Conservation (phyloP, 345 rosid genomes). For the Anastatica hierochuntica region DNA sequence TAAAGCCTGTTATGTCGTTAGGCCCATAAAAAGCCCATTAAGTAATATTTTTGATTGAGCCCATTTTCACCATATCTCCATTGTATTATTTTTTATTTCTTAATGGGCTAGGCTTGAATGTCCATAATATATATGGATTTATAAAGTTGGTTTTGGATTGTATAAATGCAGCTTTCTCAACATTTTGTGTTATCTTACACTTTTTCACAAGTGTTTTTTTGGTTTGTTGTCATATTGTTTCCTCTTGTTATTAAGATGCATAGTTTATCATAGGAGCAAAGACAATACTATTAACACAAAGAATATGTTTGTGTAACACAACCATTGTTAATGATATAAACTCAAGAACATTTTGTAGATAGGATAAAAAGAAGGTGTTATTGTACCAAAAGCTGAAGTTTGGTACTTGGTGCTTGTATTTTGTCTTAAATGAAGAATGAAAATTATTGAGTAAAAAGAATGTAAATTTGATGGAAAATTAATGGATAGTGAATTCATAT, state of each 20-base stretch:
- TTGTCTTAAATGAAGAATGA: constrained; percentile 17
- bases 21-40: background rate
- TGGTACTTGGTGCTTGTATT: constrained; percentile 8
- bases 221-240: background rate
- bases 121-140: too few species aligned
- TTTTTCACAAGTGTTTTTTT: too few species aligned
- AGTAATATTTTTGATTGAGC: too few species aligned
- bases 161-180: too few species aligned
- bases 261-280: background rate
- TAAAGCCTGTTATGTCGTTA: background rate
- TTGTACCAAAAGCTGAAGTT: constrained; percentile 14
- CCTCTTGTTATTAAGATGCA: background rate
- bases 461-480: too few species aligned
- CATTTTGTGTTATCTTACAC: background rate
- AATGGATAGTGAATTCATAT: background rate
- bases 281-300: background rate
- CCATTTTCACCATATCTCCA: too few species aligned
- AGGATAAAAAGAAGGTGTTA: background rate
- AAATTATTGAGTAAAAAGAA: background rate
- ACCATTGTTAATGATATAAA: background rate
- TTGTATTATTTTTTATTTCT: too few species aligned
- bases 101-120: too few species aligned
- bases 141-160: too few species aligned
- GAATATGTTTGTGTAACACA: background rate
- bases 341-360: background rate